phyloP scores from a whole-genome alignment of 345 rosid genomes.

The Barbarea vulgaris region DNA sequence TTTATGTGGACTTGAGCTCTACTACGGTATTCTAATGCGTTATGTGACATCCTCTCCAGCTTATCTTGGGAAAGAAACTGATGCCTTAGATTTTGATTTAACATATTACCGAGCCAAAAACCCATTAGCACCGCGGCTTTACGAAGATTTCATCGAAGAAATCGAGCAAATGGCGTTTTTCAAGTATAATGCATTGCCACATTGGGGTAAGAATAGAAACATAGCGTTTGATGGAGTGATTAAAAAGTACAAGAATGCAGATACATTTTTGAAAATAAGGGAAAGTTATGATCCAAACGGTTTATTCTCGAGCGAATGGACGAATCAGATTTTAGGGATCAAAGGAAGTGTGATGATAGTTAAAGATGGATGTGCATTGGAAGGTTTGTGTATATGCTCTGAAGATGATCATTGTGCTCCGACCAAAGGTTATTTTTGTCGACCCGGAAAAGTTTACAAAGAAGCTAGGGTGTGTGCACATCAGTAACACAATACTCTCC shows the following conservation, averaged over 20 bases:
- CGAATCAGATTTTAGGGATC: constrained; percentile 1
- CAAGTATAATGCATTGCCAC: constrained; percentile 66
- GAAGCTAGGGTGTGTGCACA: constrained; percentile 60
- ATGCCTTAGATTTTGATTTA: constrained; percentile 62
- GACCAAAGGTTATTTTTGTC: constrained; percentile 2
- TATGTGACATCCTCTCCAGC: constrained; percentile 66
- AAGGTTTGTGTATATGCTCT: constrained; percentile 70
- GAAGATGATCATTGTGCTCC: constrained; percentile 72
- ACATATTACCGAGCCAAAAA: constrained; percentile 66
- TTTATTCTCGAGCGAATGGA: constrained; percentile 16
- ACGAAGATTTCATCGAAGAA: constrained; percentile 51
- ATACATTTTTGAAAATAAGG: constrained; percentile 50
- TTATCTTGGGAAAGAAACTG: constrained; percentile 65
- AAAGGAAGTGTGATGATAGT: constrained; percentile 33
- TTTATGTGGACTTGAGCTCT: constrained; percentile 55
- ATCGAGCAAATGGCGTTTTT: constrained; percentile 72
- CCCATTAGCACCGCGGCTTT: constrained; percentile 52
- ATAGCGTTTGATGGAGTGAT: constrained; percentile 54
- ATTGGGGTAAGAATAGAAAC: constrained; percentile 43
- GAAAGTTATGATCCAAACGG: constrained; percentile 54
- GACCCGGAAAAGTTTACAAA: constrained; percentile 52
- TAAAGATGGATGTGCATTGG: constrained; percentile 65
- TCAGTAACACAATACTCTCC: too few relatives aligned
- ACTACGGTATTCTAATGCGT: constrained; percentile 72
- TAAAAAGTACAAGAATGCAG: constrained; percentile 47